Conservation (phyloP, 495 filamentous ascomycete genomes). For the Parmelia sp. region DNA sequence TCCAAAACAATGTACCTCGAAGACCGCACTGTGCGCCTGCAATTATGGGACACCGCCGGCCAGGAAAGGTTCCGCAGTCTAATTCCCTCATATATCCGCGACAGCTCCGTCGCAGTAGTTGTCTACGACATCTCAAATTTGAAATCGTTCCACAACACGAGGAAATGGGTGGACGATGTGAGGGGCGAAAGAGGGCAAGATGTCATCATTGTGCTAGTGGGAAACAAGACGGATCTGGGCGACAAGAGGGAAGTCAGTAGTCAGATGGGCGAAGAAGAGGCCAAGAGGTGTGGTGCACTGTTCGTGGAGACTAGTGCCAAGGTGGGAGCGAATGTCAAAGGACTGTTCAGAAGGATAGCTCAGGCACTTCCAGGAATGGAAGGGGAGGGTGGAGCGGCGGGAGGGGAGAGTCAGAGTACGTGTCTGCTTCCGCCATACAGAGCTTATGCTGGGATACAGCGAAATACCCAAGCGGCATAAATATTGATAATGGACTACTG, state of each 20-base stretch:
- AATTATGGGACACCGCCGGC: constrained; percentile 97
- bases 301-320: constrained; percentile 99
- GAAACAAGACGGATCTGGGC: constrained; percentile 97
- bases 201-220: constrained; percentile 96
- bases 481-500: neutral
- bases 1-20: constrained; percentile 99
- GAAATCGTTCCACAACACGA: constrained; percentile 94
- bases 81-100: constrained; percentile 96
- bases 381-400: constrained; percentile 57
- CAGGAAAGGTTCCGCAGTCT: constrained; percentile 95
- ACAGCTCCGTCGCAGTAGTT: constrained; percentile 93
- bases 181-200: constrained; percentile 94
- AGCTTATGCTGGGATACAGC: neutral
- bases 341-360: constrained; percentile 91
- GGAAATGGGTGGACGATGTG: constrained; percentile 99
- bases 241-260: constrained; percentile 93
- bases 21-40: constrained; percentile 92
- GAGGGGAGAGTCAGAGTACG: constrained; percentile 57
- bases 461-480: neutral
- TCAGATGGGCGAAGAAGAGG: constrained; percentile 92
- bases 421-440: constrained; percentile 23
- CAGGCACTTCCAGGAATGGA: constrained; percentile 98
- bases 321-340: constrained; percentile 96
- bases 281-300: constrained; percentile 94
- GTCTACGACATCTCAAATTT: constrained; percentile 98